These are phyloP conservation scores for Suhomyces wounanorum DNA, from an alignment of 1,139 yeast species.

Conservation along the genomic window DNA sequence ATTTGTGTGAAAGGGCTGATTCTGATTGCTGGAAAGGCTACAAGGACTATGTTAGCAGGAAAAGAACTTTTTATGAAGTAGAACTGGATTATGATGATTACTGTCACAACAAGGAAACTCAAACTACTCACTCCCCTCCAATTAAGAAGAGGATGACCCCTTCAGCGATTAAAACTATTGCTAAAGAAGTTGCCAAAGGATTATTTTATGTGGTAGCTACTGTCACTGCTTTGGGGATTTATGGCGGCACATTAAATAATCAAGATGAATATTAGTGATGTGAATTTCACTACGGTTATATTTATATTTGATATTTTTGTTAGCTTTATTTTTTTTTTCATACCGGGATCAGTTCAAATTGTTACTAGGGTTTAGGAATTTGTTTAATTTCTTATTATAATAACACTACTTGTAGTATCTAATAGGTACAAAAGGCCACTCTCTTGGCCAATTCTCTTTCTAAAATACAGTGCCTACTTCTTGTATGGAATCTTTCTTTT, in stretches of 20 bases:
- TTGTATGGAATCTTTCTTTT: constrained; percentile 18
- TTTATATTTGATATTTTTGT: neutral
- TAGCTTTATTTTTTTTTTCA: neutral
- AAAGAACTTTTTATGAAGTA: constrained; percentile 15
- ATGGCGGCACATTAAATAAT: constrained; percentile 26
- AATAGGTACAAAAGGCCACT: constrained; percentile 1
- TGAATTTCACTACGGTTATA: neutral
- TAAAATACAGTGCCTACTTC: constrained; percentile 13
- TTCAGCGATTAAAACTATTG: constrained; percentile 21
- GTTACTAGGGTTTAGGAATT: neutral
- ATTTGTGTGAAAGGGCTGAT: neutral
- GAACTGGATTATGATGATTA: constrained; percentile 8
- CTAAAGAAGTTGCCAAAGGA: constrained; percentile 40
- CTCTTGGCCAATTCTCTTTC: neutral
- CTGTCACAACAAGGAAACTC: constrained; percentile 1
- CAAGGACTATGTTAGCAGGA: constrained; percentile 5
- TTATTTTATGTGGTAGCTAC: constrained; percentile 37
- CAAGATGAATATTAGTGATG: neutral
- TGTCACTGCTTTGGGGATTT: constrained; percentile 41
- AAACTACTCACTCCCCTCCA: constrained; percentile 4
- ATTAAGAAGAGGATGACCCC: constrained; percentile 11
- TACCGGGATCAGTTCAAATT: neutral
- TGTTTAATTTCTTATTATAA: constrained; percentile 1
- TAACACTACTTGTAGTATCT: constrained; percentile 1
- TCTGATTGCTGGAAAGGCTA: constrained; percentile 5